Base-by-base conservation (phyloP, 768 basidiomycete species). In the Suillus alpinus region DNA sequence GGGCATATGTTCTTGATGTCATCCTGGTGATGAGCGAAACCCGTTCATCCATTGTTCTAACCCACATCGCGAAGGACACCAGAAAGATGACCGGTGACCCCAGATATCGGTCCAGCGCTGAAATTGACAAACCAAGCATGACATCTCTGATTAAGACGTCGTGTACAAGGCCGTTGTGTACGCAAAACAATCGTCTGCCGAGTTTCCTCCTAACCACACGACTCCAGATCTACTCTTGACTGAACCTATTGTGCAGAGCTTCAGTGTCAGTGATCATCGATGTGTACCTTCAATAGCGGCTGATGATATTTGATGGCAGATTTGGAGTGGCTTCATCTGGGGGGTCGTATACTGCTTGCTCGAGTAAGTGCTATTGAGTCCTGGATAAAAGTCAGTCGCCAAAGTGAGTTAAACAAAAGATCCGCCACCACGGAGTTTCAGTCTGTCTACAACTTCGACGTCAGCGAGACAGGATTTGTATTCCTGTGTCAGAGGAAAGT, bases 241-340 rank as follows among this genome's bases (percentile, higher is more conserved):
- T 0, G 91, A 94, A 68, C 87, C 87, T 0, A 78, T 89, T 52
- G 89, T 92, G 5, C 75, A 81, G 5, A 84, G 84, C 66, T 88
- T 94, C 68, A 86, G 83, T 68, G 87, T 88, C 63, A 58, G 82
- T 75, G 29, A 31, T 8, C 10, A 51, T 40, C 12, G n/a, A 4
- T 6, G 37, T 43, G 16, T 58, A 10, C 10, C 14, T 1, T 20
- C 5, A 7, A 6, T 41, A 20, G 23, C 1, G 1, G 18, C 18
- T 59, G 51, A 32, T 5, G 9, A 6, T 16, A n/a, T 51, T 58
- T 31, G 13, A 37, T n/a, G 1, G 7, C 69, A 87, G 84, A 64
- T 86, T 8, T 86, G 85, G 86, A 72, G 83, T 39, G 84, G 83
- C 49, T 83, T 91, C 60, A 82, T 82, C 0, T 92, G 89, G 89